These are phyloP conservation scores for Trypanosoma platydactyli DNA, from an alignment of 208 protist species.

Conservation along the genomic window DNA sequence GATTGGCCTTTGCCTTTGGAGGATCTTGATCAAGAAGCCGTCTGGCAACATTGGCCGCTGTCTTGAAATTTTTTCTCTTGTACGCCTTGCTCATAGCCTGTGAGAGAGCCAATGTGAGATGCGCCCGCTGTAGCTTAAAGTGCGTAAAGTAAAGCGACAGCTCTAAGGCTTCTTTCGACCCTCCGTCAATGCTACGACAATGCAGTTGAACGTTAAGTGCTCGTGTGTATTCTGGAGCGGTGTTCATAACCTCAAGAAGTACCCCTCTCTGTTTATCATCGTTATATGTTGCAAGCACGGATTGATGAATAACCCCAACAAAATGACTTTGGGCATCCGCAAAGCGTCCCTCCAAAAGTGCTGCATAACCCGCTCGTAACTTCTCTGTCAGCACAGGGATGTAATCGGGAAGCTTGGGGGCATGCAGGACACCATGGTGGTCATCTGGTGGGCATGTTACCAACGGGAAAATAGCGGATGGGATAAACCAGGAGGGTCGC, in stretches of 20 bases:
- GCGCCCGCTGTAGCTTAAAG: constrained; percentile 92
- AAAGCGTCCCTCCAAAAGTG: constrained; percentile 92
- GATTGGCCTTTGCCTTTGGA: constrained; percentile 73
- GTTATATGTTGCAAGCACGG: constrained; percentile 80
- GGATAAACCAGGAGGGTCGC: constrained; percentile 38
- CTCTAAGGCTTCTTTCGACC: constrained; percentile 68
- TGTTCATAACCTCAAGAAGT: constrained; percentile 57
- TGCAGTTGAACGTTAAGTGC: constrained; percentile 81
- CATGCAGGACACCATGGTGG: constrained; percentile 36
- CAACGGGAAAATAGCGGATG: constrained; percentile 44
- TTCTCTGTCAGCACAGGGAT: constrained; percentile 69
- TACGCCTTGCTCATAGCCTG: constrained; percentile 93
- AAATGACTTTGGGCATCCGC: constrained; percentile 84
- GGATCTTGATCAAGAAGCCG: constrained; percentile 95
- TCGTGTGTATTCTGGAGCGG: constrained; percentile 67
- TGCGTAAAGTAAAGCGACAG: constrained; percentile 98
- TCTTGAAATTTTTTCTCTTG: constrained; percentile 92
- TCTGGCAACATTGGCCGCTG: constrained; percentile 89
- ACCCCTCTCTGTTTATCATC: constrained; percentile 51
- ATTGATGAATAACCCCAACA: constrained; percentile 69
- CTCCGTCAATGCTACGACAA: constrained; percentile 54
- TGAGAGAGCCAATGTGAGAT: constrained; percentile 90
- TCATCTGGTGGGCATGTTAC: constrained; percentile 38
- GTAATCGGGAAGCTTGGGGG: constrained; percentile 54
- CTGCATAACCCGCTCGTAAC: constrained; percentile 76